Base-by-base conservation (phyloP, 75 land plant species). In the Selaginella moellendorffii region DNA sequence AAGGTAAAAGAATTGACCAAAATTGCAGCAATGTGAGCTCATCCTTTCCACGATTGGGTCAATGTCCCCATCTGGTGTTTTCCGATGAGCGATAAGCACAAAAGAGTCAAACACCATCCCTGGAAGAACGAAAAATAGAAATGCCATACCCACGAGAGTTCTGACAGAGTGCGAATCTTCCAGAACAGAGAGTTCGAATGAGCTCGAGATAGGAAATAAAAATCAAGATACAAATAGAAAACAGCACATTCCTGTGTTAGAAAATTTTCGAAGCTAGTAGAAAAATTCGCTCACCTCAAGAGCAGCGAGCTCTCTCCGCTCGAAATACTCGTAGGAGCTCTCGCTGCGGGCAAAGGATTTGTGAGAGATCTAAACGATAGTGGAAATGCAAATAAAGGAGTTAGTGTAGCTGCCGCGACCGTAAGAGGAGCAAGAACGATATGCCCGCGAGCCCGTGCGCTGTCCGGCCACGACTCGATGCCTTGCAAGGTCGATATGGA, bases 11-110 rank as follows among this genome's bases (percentile, higher is more conserved):
- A 12, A 53, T 10, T 25, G 64, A 19, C 18, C 53, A 21, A 14
- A 30, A 10, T 1, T 28, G 21, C 21, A 63, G 9, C 9, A 70
- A 20, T 18, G 24, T 23, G 9, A 36, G 46, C 86, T 64, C 78
- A 93, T 83, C 63, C 82, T 84, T 67, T 93, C 98, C 31, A 93
- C 98, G 62, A 93, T 93, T n/a, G 84, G 85, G 69, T 85, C 85
- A 74, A 93, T 54, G 31, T 63, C 81, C 28, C 78, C 66, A 27
- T 88, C 84, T 31, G 83, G 78, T 61, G 85, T 88, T 2, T 76
- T 62, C 65, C 77, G 80, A 19, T 88, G 68, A 60, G 79, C 72
- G 1, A 89, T 96, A 80, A 12, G 59, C 26, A 26, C 10, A n/a
- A n/a, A n/a, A n/a, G n/a, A n/a, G n/a, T n/a, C 17, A 5, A 62